Evolutionary conservation across 2,329 filamentous ascomycete species (phyloP), one percentile per base, ranked within the genome.

Genomic region (Colletotrichum trifolii): DNA sequence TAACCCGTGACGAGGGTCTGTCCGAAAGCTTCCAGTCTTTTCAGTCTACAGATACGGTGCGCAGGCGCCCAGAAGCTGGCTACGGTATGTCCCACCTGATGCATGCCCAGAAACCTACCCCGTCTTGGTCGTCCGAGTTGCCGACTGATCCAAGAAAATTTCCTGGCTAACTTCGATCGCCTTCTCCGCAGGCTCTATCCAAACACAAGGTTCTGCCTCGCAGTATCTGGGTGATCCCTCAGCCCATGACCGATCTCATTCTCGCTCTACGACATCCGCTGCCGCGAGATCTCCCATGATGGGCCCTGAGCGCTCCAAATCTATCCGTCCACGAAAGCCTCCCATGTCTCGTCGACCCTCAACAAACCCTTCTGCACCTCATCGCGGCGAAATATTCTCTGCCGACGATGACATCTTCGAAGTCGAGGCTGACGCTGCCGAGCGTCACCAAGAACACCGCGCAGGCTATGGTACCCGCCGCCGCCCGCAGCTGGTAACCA

Each of bases 381-480:
- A 95, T 74, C 90, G 93, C 58, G 92, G 94, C 36, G 91, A 92
- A 67, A 85, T 95, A 66, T 98, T 97, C 79, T 97, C 94, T 0
- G 93, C 93, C 52, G 94, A 98, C 74, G 95, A 98, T 75, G 94
- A 93, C 73, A 83, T 89, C 33, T 85, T 88, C 69, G 95, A 97
- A 77, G 88, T 97, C 17, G 89, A 92, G 73, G 87, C 87, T 67
- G 91, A 94, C 72, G 66, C 66, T 8, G 79, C 78, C 48, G 81
- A 76, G 65, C 81, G 84, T 69, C 81, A 86, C 62, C 77, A 75
- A 8, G 73, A 71, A 12, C 70, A 72, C 42, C 73, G 75, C 12
- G 50, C 49, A 61, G 70, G 70, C 25, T 73, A 74, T 45, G 67
- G 71, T 39, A 71, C 72, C 13, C 77, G 78, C 39, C 79, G 79